phyloP scores from a whole-genome alignment of 2,329 filamentous ascomycete species.

The Claviceps africana region DNA sequence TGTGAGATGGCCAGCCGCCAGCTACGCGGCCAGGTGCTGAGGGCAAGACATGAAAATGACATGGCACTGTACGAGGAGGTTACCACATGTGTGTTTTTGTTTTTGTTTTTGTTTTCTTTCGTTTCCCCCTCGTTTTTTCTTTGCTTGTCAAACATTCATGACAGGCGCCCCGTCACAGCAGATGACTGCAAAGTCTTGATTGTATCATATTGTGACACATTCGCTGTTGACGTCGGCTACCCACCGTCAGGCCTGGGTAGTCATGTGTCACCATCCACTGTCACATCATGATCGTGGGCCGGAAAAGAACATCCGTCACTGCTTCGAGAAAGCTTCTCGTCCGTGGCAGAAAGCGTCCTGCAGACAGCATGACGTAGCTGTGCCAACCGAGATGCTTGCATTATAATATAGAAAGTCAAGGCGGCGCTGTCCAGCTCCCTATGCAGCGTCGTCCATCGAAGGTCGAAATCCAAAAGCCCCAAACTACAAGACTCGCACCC shows the following conservation, averaged over 20 bases:
- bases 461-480: neutral
- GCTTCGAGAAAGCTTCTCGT: neutral
- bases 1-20: neutral
- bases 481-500: neutral
- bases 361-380: neutral
- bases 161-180: no score
- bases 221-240: neutral
- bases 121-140: neutral
- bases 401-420: neutral
- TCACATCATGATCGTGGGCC: neutral
- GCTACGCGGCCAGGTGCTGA: neutral
- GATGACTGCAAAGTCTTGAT: neutral
- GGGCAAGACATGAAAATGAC: neutral
- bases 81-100: neutral
- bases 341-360: neutral
- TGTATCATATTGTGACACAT: neutral
- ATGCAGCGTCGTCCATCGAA: neutral
- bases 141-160: neutral
- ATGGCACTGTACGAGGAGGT: neutral
- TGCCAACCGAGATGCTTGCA: neutral
- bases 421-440: neutral
- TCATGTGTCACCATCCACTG: neutral
- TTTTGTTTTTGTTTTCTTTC: no score
- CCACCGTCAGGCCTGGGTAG: neutral
- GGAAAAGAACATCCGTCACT: neutral